Conservation (phyloP, 2,329 filamentous ascomycete species). For the Thielaviopsis populi region DNA sequence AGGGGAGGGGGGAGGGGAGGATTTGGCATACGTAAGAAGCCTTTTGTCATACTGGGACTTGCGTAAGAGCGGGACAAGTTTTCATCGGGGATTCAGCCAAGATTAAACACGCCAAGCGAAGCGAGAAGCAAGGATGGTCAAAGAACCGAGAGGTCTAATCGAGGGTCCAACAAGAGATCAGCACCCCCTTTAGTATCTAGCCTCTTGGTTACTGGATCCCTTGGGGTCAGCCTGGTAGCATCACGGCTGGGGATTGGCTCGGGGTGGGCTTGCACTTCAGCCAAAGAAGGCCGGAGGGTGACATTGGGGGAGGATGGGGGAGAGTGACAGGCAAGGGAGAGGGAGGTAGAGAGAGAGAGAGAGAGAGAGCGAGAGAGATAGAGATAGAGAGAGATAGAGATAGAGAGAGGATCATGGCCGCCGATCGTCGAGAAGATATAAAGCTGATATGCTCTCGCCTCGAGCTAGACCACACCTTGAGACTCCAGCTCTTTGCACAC, state of each 20-base stretch:
- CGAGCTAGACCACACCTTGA: not conserved
- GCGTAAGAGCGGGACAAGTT: not conserved
- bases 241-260: not conserved
- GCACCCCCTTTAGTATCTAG: not conserved
- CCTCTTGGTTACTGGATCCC: not conserved
- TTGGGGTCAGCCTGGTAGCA: not conserved
- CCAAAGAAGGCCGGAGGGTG: not conserved
- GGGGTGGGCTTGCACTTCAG: not conserved
- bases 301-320: not conserved
- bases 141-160: not conserved
- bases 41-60: not conserved
- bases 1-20: too few relatives aligned
- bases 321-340: not conserved
- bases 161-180: not conserved
- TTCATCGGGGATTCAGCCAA: not conserved
- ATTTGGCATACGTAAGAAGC: not conserved
- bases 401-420: not conserved
- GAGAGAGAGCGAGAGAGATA: too few relatives aligned
- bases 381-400: not conserved
- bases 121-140: not conserved
- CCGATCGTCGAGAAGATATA: not conserved
- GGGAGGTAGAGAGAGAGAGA: too few relatives aligned
- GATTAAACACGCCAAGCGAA: not conserved
- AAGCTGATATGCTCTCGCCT: not conserved
- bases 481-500: not conserved